Base-by-base conservation (phyloP, 805 yeast species). In the Saccharomycopsis sp. region DNA sequence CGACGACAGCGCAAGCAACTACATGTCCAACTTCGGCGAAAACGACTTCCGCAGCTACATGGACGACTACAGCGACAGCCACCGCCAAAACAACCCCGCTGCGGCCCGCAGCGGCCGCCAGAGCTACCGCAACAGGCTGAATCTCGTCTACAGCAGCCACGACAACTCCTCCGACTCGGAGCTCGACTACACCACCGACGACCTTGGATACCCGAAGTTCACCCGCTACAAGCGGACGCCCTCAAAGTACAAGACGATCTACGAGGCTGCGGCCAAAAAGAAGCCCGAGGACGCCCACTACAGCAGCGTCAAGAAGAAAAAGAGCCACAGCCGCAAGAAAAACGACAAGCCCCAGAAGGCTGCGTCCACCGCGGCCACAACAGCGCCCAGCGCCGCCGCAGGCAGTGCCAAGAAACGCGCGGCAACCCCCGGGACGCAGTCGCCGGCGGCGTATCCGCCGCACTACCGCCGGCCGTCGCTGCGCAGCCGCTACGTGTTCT, bases 101-200 rank as follows among this genome's bases (percentile, higher is more conserved):
- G 64, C 63, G 18, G 63, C 62, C n/a, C n/a, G n/a, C n/a, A n/a
- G n/a, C n/a, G 12, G n/a, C n/a, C 44, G 44, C n/a, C 44, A 59
- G 2, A 47, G 41, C 50, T 18, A 47, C 14, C 59, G 58, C 34
- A 64, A 60, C 47, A 54, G 51, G 18, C 57, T 57, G 60, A 66
- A 57, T 60, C 58, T 21, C 9, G 55, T 51, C 58, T 65, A 65
- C 20, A 57, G 55, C 14, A 59, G 57, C n/a, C 64, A 65, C n/a
- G 63, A 56, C 37, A 62, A 62, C 44, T 24, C 54, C 9, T 56
- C 60, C 1, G 62, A 63, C 34, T 56, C 57, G 5, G 63, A 61
- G 34, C 34, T 54, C 12, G 63, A 61, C 14, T 61, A 61, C 40
- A 56, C 61, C 16, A 58, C 63, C 18, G 63, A 61, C 50, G 63